Conservation (phyloP, 106 monocot genomes). For the Acorus calamus region DNA sequence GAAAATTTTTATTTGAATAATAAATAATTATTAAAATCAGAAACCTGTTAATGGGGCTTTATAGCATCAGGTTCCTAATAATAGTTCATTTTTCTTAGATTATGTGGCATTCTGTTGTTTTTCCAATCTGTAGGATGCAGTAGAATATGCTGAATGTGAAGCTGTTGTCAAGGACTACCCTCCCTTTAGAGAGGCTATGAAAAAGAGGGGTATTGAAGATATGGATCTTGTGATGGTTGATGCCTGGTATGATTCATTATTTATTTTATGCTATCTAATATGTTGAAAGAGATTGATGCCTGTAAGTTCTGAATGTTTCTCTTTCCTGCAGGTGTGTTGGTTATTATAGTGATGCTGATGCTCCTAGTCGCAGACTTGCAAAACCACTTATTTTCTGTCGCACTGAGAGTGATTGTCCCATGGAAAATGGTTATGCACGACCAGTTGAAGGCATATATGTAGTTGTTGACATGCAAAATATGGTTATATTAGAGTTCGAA, state of each 20-base stretch:
- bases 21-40: too few species aligned
- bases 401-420: slow-evolving; percentile 90
- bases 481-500: slow-evolving; percentile 80
- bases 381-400: slow-evolving; percentile 90
- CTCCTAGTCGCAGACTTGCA: slow-evolving; percentile 83
- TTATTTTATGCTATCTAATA: background rate
- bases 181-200: slow-evolving; percentile 93
- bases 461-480: slow-evolving; percentile 88
- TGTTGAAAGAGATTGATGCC: background rate
- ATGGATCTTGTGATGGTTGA: slow-evolving; percentile 99
- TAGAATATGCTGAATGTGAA: slow-evolving; percentile 98
- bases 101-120: background rate
- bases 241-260: slow-evolving; percentile 55
- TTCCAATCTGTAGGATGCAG: slow-evolving; percentile 55
- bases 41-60: too few species aligned
- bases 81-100: background rate
- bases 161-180: slow-evolving; percentile 83
- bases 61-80: background rate
- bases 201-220: slow-evolving; percentile 93
- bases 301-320: background rate
- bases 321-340: slow-evolving; percentile 82
- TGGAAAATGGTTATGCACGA: slow-evolving; percentile 99
- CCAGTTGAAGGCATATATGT: slow-evolving; percentile 95
- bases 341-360: slow-evolving; percentile 79
- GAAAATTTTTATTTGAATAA: too few species aligned